These are phyloP conservation scores for Nannochloropsis salina DNA, from an alignment of 108 stramenopile species.

Conservation along the genomic window DNA sequence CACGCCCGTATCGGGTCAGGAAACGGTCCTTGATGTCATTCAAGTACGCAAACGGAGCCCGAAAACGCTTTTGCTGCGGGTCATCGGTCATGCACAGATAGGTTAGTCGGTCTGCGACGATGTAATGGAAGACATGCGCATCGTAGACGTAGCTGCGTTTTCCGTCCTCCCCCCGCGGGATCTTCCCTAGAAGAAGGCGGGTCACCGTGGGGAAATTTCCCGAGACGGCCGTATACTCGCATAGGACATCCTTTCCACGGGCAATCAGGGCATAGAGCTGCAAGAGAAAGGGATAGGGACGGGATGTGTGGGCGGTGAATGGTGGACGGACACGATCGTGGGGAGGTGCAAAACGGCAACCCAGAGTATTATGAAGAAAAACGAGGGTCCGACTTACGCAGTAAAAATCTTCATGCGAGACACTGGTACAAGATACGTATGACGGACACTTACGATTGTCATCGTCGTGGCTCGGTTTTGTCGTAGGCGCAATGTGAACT, in stretches of 20 bases:
- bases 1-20: conserved; percentile 64
- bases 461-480: no score
- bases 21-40: conserved; percentile 79
- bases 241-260: conserved; percentile 85
- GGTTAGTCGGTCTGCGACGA: conserved; percentile 78
- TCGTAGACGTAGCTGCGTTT: conserved; percentile 58
- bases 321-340: no score
- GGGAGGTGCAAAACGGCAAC: no score
- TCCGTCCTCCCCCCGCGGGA: conserved; percentile 57
- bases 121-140: conserved; percentile 75
- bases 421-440: no score
- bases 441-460: no score
- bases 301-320: not conserved
- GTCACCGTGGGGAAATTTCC: conserved; percentile 98
- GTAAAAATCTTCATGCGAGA: no score
- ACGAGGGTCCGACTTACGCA: no score
- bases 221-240: conserved; percentile 81
- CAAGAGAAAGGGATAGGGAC: not conserved
- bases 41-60: conserved; percentile 90
- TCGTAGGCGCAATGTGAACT: no score
- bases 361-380: no score
- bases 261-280: conserved; percentile 90
- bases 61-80: conserved; percentile 58
- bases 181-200: conserved; percentile 83
- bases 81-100: conserved; percentile 91